Conservation (phyloP, 2,329 filamentous ascomycete species). For the Zopfia rhizophila region DNA sequence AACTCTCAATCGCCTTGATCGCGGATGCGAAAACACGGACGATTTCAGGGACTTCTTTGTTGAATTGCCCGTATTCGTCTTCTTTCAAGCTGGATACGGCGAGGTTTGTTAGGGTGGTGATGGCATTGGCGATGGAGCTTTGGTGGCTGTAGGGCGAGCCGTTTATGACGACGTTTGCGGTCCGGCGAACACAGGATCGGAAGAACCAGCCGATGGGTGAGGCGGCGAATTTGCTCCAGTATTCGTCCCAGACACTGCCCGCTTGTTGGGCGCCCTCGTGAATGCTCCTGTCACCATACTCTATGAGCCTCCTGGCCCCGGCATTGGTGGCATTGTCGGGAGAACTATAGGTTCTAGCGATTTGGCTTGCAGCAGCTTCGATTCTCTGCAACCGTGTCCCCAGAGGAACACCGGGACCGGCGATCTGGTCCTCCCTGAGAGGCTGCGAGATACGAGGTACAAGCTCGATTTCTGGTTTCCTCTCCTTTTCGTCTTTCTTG, state of each 20-base stretch:
- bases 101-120: slow-evolving; percentile 75
- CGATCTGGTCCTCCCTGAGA: slow-evolving; percentile 60
- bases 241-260: slow-evolving; percentile 37
- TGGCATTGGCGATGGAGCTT: slow-evolving; percentile 59
- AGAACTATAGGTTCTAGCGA: slow-evolving; percentile 54
- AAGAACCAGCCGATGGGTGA: slow-evolving; percentile 73
- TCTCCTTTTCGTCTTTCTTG: slow-evolving; percentile 22
- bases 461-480: slow-evolving; percentile 51
- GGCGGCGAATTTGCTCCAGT: slow-evolving; percentile 36
- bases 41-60: slow-evolving; percentile 79
- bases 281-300: slow-evolving; percentile 37
- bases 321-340: slow-evolving; percentile 48
- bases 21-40: slow-evolving; percentile 77
- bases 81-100: slow-evolving; percentile 79
- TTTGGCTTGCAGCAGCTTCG: slow-evolving; percentile 50
- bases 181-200: slow-evolving; percentile 73
- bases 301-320: slow-evolving; percentile 43
- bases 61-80: slow-evolving; percentile 87
- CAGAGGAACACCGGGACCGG: slow-evolving; percentile 53
- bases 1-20: slow-evolving; percentile 74
- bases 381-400: slow-evolving; percentile 45
- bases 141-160: slow-evolving; percentile 76
- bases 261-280: slow-evolving; percentile 37
- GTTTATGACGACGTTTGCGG: slow-evolving; percentile 73
- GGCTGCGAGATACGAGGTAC: slow-evolving; percentile 62